phyloP scores from a whole-genome alignment of 2,329 filamentous ascomycete genomes.

The Raffaelea albimanens region DNA sequence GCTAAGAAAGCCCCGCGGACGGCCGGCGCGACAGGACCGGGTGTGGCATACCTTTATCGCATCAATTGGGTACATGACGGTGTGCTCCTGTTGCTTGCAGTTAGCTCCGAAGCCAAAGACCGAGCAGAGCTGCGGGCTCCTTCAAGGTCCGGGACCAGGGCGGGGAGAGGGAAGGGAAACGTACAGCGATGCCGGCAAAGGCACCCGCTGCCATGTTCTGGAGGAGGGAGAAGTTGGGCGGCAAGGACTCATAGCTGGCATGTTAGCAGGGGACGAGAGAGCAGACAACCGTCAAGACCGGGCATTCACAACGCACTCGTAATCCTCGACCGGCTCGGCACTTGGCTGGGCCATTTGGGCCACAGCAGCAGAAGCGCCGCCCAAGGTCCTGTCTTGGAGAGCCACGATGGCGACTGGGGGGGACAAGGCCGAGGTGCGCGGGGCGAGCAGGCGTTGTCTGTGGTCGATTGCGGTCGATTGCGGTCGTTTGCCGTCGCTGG shows the following conservation, averaged over 20 bases:
- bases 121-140: not conserved
- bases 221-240: conserved; percentile 84
- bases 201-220: conserved; percentile 96
- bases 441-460: no score
- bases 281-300: no score
- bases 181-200: conserved; percentile 90
- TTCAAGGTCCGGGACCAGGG: not conserved
- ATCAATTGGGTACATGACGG: conserved; percentile 98
- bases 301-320: conserved; percentile 46
- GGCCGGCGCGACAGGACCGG: no score
- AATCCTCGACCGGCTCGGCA: conserved; percentile 54
- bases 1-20: no score
- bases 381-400: conserved; percentile 50
- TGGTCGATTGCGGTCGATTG: no score
- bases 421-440: no score
- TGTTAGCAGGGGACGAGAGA: not conserved
- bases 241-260: conserved; percentile 76
- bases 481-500: no score
- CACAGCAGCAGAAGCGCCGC: conserved; percentile 57
- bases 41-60: conserved; percentile 70
- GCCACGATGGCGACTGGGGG: conserved; percentile 45
- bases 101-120: not conserved
- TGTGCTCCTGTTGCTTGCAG: conserved; percentile 63
- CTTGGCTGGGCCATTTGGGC: conserved; percentile 61
- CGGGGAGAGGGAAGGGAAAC: conserved; percentile 18